phyloP scores from a whole-genome alignment of 345 rosid species.

The Adansonia digitata region DNA sequence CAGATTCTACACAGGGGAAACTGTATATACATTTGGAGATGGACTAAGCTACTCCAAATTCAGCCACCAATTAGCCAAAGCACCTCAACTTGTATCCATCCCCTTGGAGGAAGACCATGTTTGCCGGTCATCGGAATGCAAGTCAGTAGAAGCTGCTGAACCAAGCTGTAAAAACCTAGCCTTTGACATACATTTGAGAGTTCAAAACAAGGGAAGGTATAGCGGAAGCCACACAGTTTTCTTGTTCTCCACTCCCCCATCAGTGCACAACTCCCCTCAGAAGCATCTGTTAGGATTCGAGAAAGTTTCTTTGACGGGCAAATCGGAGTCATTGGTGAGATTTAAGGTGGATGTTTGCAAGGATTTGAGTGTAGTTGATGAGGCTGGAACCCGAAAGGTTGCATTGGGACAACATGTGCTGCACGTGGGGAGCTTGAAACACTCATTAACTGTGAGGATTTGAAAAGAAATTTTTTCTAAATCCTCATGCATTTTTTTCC shows the following conservation, averaged over 20 bases:
- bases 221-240: conserved; percentile 73
- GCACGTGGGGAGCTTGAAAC: conserved; percentile 67
- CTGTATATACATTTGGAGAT: conserved; percentile 78
- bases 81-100: conserved; percentile 47
- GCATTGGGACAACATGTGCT: conserved; percentile 64
- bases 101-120: conserved; percentile 42
- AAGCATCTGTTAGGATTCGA: conserved; percentile 70
- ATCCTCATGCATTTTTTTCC: not conserved
- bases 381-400: conserved; percentile 52
- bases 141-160: conserved; percentile 43
- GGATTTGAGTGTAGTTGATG: conserved; percentile 75
- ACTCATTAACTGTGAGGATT: conserved; percentile 49
- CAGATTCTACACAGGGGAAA: conserved; percentile 83
- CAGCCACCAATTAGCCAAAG: conserved; percentile 45
- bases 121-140: conserved; percentile 56
- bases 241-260: conserved; percentile 64
- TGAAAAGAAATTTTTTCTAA: conserved; percentile 23
- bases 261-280: conserved; percentile 55
- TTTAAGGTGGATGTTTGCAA: conserved; percentile 68
- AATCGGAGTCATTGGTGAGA: conserved; percentile 31
- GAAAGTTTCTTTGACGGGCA: conserved; percentile 44
- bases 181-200: conserved; percentile 49
- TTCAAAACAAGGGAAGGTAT: conserved; percentile 42
- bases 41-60: conserved; percentile 65
- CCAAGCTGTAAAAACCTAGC: conserved; percentile 37